These are phyloP conservation scores for Phytophthora agathidicida DNA, from an alignment of 352 stramenopile species.

Conservation along the genomic window DNA sequence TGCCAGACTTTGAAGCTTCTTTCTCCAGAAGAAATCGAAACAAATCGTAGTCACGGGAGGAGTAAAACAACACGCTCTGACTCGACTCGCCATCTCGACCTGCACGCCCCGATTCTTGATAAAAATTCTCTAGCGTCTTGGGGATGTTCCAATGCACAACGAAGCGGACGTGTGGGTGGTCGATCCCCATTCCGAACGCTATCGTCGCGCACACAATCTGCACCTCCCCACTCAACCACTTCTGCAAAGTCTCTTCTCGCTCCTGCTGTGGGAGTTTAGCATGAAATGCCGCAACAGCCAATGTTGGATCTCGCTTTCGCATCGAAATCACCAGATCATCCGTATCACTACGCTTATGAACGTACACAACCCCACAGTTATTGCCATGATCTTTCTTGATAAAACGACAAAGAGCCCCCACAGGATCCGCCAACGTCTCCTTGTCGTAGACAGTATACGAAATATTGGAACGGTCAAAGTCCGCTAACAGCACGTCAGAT, in stretches of 20 bases:
- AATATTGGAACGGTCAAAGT: constrained; percentile 72
- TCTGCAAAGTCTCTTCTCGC: constrained; percentile 46
- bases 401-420: constrained; percentile 44
- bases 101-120: constrained; percentile 95
- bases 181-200: constrained; percentile 94
- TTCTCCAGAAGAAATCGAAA: constrained; percentile 59
- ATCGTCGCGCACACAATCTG: constrained; percentile 93
- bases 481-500: constrained; percentile 46
- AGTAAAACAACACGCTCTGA: constrained; percentile 89
- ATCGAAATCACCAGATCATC: constrained; percentile 47
- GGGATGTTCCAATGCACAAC: constrained; percentile 90
- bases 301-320: constrained; percentile 22
- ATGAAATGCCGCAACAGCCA: constrained; percentile 55
- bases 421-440: constrained; percentile 49
- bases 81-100: constrained; percentile 92
- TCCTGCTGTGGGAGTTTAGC: constrained; percentile 50
- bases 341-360: constrained; percentile 63
- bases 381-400: constrained; percentile 44
- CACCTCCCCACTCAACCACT: constrained; percentile 53
- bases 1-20: constrained; percentile 3
- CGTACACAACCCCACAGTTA: constrained; percentile 53
- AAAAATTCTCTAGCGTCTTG: constrained; percentile 96
- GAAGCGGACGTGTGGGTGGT: constrained; percentile 91
- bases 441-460: constrained; percentile 61
- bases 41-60: constrained; percentile 49